phyloP scores from a whole-genome alignment of 139 green algal species.

The Asterochloris erici region DNA sequence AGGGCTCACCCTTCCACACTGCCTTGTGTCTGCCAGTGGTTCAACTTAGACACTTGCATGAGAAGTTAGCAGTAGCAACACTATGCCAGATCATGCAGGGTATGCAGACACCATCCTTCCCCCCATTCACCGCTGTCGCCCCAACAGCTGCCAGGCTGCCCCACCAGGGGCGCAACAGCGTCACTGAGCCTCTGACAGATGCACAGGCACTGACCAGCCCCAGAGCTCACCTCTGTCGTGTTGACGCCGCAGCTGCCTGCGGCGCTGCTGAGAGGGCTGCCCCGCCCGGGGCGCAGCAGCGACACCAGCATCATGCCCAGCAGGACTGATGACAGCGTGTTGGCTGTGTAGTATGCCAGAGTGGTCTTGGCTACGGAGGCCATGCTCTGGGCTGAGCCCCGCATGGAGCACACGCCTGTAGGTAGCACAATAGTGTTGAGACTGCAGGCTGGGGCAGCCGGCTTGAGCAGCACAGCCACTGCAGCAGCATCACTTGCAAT shows the following conservation, averaged over 20 bases:
- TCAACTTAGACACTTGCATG: no score
- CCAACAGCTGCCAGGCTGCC: no score
- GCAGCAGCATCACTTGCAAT: no score
- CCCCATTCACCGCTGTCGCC: no score
- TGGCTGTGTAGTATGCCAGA: constrained; percentile 32
- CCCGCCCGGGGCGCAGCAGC: constrained; percentile 31
- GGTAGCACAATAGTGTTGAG: background rate
- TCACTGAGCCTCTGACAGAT: background rate
- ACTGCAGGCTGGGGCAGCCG: no score
- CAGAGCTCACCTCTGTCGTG: background rate
- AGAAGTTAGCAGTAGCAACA: no score
- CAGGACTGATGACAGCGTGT: constrained; percentile 34
- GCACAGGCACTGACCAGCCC: background rate
- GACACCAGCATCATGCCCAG: constrained; percentile 44
- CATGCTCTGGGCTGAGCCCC: constrained; percentile 7
- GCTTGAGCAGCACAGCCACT: no score
- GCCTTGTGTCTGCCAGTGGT: no score
- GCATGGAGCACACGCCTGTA: constrained; percentile 36
- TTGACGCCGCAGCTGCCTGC: background rate
- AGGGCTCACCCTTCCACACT: no score
- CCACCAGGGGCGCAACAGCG: no score
- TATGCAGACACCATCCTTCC: no score
- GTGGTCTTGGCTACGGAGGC: constrained; percentile 26
- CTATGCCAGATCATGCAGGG: no score
- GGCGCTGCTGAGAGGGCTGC: constrained; percentile 6